Base-by-base conservation (phyloP, 768 basidiomycete genomes). In the Pleurotus giganteus region DNA sequence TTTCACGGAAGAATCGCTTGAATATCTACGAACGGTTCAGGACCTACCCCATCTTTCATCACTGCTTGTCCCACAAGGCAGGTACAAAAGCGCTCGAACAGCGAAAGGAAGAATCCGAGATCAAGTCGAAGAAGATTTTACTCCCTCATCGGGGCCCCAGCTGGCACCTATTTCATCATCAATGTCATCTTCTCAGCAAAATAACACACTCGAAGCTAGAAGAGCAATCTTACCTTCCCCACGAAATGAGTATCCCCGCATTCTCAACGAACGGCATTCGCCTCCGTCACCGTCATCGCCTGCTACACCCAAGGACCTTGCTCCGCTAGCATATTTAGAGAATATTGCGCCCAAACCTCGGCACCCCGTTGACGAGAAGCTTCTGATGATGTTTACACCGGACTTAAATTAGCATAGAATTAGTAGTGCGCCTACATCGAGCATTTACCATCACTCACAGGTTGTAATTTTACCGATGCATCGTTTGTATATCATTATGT, bases 11-110 rank as follows among this genome's bases (percentile, higher is more conserved):
- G 89, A 88, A 23, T 83, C 85, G 0, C 71, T 87, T 41, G 79
- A 82, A 53, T 71, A 74, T 44, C 73, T 91, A 42, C 70, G 71
- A 49, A 83, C 83, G 4, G 77, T 91, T 53, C 84, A 88, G 56
- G 84, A 89, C 54, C 74, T 86, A 51, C 81, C 85, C 24, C 68
- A 71, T 41, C 69, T 75, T 31, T 73, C 75, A 19, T 70, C 72
- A 15, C 61, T 90, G 41, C 63, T 70, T 15, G 84, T 88, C 29
- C 88, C 88, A n/a, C 71, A 72, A 51, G 85, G 83, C 43, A 79
- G 71, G 58, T 91, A 91, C 65, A 80, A 83, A 64, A 88, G 86
- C 60, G 88, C 88, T 7, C 82, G 88, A 46, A 81, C 82, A 50
- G 79, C 79, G 13, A 85, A 84, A 57, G 80, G 83, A 27, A 69